Evolutionary conservation across 768 basidiomycete species (phyloP), one percentile per base, ranked within the genome.

Genomic region (Lyophyllum shimeji): DNA sequence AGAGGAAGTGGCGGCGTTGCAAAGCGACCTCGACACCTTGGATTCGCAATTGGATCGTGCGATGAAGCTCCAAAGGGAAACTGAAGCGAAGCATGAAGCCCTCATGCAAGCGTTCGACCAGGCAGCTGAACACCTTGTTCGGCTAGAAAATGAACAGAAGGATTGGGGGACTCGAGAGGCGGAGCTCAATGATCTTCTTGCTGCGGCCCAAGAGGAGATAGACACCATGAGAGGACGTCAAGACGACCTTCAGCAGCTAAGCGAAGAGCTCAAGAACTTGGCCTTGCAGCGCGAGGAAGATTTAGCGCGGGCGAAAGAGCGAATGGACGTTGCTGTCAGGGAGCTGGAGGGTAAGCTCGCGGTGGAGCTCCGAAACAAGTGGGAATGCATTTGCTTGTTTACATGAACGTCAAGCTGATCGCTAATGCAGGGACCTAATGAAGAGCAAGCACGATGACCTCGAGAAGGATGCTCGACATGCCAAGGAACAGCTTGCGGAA

Each of bases 41-140:
- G 93, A 95, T 63, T 87, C 86, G 3, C 93, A 98, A 64, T 80
- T 96, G 8, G 91, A 91, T 54, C 82, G 89, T 7, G 87, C 90
- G 0, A 77, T 94, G 65, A 79, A 82, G 37, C 76, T 87, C 42
- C 89, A 93, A 69, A 90, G 87, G 68, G 85, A 90, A 61, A 84
- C 80, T 42, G 90, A 93, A 57, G 87, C 89, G 69, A 90, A 90
- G 64, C 82, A 90, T 56, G 84, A 86, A 55, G 77, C 82, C 13
- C 75, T 93, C 48, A 80, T 84, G 24, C 74, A 80, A 47, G 88
- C 86, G 15, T 93, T 94, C 66, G 87, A 92, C 50, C 79, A 93
- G 61, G 93, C 93, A 18, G 89, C 91, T 0, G 88, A 93, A 59
- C 93, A 95, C 67, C 82, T 95, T 24, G 86, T 90, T 7, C 81